Base-by-base conservation (phyloP, 768 basidiomycete species). In the Neoboletus magnificus region DNA sequence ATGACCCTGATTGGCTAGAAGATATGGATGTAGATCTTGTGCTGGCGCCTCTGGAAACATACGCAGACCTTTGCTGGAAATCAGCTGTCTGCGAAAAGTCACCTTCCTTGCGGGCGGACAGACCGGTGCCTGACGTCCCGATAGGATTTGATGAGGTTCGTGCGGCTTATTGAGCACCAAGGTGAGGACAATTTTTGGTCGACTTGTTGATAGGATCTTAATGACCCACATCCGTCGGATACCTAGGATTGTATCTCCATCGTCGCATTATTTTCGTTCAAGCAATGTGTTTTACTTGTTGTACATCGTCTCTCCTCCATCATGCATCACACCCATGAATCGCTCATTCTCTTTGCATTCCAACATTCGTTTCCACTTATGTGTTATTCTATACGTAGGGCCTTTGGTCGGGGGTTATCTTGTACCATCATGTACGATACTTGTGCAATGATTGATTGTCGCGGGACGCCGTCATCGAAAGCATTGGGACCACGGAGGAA, bases 61-160 rank as follows among this genome's bases (percentile, higher is more conserved):
- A 69, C 13, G 59, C 65, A 30, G 60, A 68, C 36, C 55, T 71
- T 20, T 71, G 70, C 25, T 71, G 71, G 70, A 55, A 58, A 49
- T 64, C 70, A 3, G 62, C 58, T 18, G 51, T 71, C 50, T 52
- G 57, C 6, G 71, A 70, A 15, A 55, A 42, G n/a, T 53, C 58
- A 4, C 55, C 59, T 30, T 0, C 40, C 5, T 13, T n/a, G 9
- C 47, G 29, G 48, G 23, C 37, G 54, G 48, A 42, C 11, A 69
- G 51, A 39, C 62, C 61, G 7, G 35, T 61, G 16, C 58, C 69
- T 5, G 70, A 73, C 13, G 70, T 71, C 9, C 70, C 70, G 12
- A 53, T 50, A 10, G 70, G 67, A 32, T 67, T 67, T 57, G 69
- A 69, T 9, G 65, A 71, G 16, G 27, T 55, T 55, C 23, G 59